These are phyloP conservation scores for Myxozyma vanderwaltii DNA, from an alignment of 805 yeast species.

Conservation along the genomic window DNA sequence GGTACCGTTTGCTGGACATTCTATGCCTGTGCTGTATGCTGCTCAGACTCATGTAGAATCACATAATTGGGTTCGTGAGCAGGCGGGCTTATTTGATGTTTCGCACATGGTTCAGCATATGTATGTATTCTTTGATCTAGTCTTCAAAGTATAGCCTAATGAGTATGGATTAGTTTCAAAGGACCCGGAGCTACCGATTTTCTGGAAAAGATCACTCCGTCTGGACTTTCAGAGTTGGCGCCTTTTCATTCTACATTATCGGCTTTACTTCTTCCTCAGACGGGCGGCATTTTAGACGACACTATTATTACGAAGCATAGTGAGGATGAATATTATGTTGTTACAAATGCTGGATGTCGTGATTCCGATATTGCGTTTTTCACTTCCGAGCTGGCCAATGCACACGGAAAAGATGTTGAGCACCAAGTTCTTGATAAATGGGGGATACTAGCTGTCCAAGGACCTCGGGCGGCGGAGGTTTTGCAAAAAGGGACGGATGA, in stretches of 20 bases:
- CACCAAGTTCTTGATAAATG: slow-evolving; percentile 57
- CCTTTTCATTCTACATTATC: slow-evolving; percentile 70
- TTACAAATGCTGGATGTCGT: slow-evolving; percentile 94
- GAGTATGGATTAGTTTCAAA: slow-evolving; percentile 46
- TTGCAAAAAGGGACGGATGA: slow-evolving; percentile 64
- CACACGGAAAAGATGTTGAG: slow-evolving; percentile 40
- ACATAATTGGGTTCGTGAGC: slow-evolving; percentile 87
- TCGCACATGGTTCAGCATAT: slow-evolving; percentile 94
- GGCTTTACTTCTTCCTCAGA: slow-evolving; percentile 61
- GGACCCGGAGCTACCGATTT: slow-evolving; percentile 71
- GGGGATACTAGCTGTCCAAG: slow-evolving; percentile 86
- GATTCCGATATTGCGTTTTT: slow-evolving; percentile 75
- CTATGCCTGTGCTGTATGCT: slow-evolving; percentile 86
- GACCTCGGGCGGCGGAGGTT: slow-evolving; percentile 76
- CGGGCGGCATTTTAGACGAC: slow-evolving; percentile 92
- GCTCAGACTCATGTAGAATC: slow-evolving; percentile 86
- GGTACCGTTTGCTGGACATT: slow-evolving; percentile 96
- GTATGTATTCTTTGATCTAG: slow-evolving; percentile 5
- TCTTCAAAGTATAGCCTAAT: neutral
- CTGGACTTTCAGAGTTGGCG: slow-evolving; percentile 64
- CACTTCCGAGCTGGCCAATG: slow-evolving; percentile 49
- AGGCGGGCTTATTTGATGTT: slow-evolving; percentile 92
- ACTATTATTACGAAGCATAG: slow-evolving; percentile 84
- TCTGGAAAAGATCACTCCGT: slow-evolving; percentile 82
- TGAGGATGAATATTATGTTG: slow-evolving; percentile 74